Evolutionary conservation across 1,139 yeast genomes (phyloP), one percentile per base, ranked within the genome.

Genomic region (Scheffersomyces cryptocercus): DNA sequence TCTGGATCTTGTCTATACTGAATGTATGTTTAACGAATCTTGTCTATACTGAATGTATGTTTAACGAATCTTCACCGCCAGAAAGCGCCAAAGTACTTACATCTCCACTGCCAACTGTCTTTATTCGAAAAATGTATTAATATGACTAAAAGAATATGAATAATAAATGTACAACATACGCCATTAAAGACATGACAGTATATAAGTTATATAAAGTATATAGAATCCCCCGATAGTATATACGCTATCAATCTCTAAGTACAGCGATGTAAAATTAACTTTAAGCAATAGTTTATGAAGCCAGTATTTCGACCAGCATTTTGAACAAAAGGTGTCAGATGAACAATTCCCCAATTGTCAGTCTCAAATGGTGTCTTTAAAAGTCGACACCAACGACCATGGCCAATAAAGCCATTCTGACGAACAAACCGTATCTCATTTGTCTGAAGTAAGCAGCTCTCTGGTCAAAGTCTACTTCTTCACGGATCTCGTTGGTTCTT

Each of bases 361-460:
- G 12, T 32, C 13, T 32, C 14, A 12, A 37, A 29, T 12, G n/a
- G 12, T 35, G 4, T n/a, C n/a, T 24, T 51, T 67, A 73, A 51
- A 77, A 77, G 58, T 83, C 88, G 58, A 82, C 88, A 59, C 99
- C 99, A 70, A 95, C 83, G 52, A 95, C 99, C 95, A 93, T 87
- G 48, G 98, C 97, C 66, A 95, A 79, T 54, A 95, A 75, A 14
- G 99, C 99, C 99, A 95, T 95, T 80, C 99, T 89, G 43, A 95
- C 96, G 65, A 84, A 95, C 68, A 95, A 79, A 49, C 99, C 99
- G 64, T 93, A 93, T 70, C 95, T 86, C 98, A 93, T 93, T 77
- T 91, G 98, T 82, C 99, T 88, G 78, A 93, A 93, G 76, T 93
- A 93, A 49, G 98, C 98, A 53, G 99, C 98, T 70, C 99, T 87